Base-by-base conservation (phyloP, 148 eudicot species). In the Heliosperma pusillum region DNA sequence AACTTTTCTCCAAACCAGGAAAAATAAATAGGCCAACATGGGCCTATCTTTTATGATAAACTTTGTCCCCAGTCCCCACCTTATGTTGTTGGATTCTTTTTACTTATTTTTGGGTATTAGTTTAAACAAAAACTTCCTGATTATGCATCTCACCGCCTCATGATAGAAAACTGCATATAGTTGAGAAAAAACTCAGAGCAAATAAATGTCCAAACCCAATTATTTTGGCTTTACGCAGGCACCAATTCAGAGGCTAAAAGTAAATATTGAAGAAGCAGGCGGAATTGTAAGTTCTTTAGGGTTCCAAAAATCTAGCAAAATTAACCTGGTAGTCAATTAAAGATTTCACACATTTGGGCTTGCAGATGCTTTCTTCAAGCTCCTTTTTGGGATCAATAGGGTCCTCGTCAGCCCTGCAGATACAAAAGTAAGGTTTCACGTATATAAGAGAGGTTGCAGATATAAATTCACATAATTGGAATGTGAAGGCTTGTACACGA, bases 361-460 rank as follows among this genome's bases (percentile, higher is more conserved):
- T 83, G 82, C 85, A 83, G 63, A 68, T 42, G 79, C 77, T 75
- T 22, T 83, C 85, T 75, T 83, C 85, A 36, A 83, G 76, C 57
- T 80, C 77, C 70, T 63, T 76, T 76, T 76, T 83, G 50, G 82
- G 85, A 80, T 83, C 85, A 74, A 83, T 80, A 61, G 80, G 85
- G 50, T 83, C 85, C 76, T 80, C 85, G 69, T 83, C 85, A 52
- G 85, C 61, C 85, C 85, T 83, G 66, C 74, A 57, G n/a, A 59
- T 26, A 73, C 2, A 64, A 58, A 21, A 1, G 25, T 7, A 47
- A 45, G 22, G 72, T 42, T 57, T 42, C 27, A 17, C 27, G 33
- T 53, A 29, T 11, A 26, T n/a, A 1, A 62, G 71, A 58, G 27
- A 20, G 62, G 62, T 58, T 20, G 27, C 12, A 36, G 42, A 3